These are phyloP conservation scores for Cladosporium sp. DNA, from an alignment of 2,329 filamentous ascomycete species.

Conservation along the genomic window DNA sequence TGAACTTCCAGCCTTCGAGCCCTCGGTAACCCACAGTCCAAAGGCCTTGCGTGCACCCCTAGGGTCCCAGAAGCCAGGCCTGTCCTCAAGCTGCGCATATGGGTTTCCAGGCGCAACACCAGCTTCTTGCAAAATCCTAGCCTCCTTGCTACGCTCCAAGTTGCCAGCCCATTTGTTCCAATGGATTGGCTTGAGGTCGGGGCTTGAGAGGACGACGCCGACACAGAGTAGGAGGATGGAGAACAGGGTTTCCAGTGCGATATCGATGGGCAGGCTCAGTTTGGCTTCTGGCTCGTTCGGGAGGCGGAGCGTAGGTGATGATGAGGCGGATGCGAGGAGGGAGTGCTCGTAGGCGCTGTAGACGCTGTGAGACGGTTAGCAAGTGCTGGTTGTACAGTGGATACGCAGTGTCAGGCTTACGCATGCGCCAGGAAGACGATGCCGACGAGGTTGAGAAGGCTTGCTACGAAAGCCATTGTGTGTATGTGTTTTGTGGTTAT, in stretches of 20 bases:
- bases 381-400: background rate
- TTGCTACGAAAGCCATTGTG: slow-evolving; percentile 14
- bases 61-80: slow-evolving; percentile 85
- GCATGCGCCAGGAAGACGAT: slow-evolving; percentile 80
- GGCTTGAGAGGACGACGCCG: slow-evolving; percentile 77
- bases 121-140: slow-evolving; percentile 57
- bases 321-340: slow-evolving; percentile 58
- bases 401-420: slow-evolving; percentile 55
- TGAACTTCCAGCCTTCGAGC: slow-evolving; percentile 21
- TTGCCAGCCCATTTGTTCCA: slow-evolving; percentile 81
- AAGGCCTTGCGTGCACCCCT: slow-evolving; percentile 75
- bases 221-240: slow-evolving; percentile 78
- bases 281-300: slow-evolving; percentile 35
- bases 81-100: slow-evolving; percentile 74
- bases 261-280: slow-evolving; percentile 71
- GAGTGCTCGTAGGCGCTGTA: slow-evolving; percentile 96
- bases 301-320: slow-evolving; percentile 34
- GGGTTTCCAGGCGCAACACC: slow-evolving; percentile 78
- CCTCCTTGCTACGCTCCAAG: slow-evolving; percentile 68
- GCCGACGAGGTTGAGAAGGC: slow-evolving; percentile 65
- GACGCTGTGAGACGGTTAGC: slow-evolving; percentile 62
- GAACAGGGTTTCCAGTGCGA: slow-evolving; percentile 79
- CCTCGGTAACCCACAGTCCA: slow-evolving; percentile 65
- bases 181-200: slow-evolving; percentile 78
- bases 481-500: background rate